phyloP scores from a whole-genome alignment of 805 yeast genomes.

The Nakazawaea pomicola region DNA sequence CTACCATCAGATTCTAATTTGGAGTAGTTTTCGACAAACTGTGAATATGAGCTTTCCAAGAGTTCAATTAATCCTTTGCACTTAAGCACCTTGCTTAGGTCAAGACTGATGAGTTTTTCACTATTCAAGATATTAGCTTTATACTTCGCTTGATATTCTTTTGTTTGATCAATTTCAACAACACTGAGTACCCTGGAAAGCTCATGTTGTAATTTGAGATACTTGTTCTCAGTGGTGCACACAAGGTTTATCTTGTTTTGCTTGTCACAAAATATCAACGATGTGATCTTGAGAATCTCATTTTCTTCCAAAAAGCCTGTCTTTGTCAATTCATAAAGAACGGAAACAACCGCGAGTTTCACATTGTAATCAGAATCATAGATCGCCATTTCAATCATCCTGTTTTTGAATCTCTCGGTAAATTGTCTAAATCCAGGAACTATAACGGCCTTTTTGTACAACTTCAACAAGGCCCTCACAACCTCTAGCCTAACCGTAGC shows the following conservation, averaged over 20 bases:
- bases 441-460: constrained; percentile 33
- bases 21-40: constrained; percentile 18
- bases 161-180: constrained; percentile 35
- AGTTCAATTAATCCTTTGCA: constrained; percentile 23
- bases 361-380: constrained; percentile 54
- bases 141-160: constrained; percentile 32
- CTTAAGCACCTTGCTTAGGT: constrained; percentile 24
- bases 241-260: constrained; percentile 18
- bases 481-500: constrained; percentile 61
- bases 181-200: constrained; percentile 49
- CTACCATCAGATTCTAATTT: constrained; percentile 8
- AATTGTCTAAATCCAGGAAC: constrained; percentile 72
- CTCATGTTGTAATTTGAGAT: constrained; percentile 34
- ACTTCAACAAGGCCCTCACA: constrained; percentile 44
- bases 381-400: constrained; percentile 59
- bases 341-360: constrained; percentile 41
- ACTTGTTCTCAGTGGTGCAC: constrained; percentile 13
- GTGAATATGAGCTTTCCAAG: constrained; percentile 25
- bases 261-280: constrained; percentile 34
- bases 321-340: constrained; percentile 51
- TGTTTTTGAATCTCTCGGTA: constrained; percentile 64
- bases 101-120: constrained; percentile 19
- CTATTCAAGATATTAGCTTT: constrained; percentile 25
- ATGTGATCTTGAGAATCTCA: constrained; percentile 42
- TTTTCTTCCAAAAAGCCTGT: constrained; percentile 61